Evolutionary conservation across 2,329 filamentous ascomycete species (phyloP), one percentile per base, ranked within the genome.

Genomic region (Ceratocystis colombiana): DNA sequence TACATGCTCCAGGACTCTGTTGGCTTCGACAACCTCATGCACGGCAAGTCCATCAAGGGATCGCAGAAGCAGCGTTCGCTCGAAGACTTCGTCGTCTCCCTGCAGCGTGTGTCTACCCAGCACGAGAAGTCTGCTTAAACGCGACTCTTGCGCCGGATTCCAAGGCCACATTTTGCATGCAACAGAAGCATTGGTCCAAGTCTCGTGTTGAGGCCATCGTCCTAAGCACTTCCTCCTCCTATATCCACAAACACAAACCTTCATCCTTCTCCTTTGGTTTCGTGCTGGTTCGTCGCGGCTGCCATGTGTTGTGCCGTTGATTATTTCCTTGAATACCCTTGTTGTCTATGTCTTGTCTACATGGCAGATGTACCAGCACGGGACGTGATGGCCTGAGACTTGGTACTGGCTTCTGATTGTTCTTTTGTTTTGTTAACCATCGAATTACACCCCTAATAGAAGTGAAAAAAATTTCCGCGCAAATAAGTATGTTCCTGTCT

Each of bases 1-100:
- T 92, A 91, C 79, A 82, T 94, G 73, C 84, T 96, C 73, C 87
- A 93, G 76, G 88, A 88, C 75, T 90, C 86, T 73, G 77, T 83
- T 69, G 87, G 87, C 69, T 96, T 96, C 76, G 89, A 96, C 78
- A 93, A 94, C 79, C 81, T 96, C 70, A 94, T 96, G 88, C 90
- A 96, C 79, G 89, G 90, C 74, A 92, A 92, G 80, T 88, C 86
- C 69, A 84, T 85, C 71, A 90, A 91, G 82, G 86, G 87, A 76
- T 87, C 85, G 78, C 82, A 87, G 77, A 92, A 90, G 82, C 89
- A 93, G 79, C 83, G 89, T 72, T 89, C 87, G 59, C 82, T 93
- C 70, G 90, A 96, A 80, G 90, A 96, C 79, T 95, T 96, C 73
- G 89, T 94, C 75, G 89, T 95, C 74, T 91, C 88, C 68, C 82